Conservation (phyloP, 352 stramenopile genomes). For the Globisporangium spinosum region DNA sequence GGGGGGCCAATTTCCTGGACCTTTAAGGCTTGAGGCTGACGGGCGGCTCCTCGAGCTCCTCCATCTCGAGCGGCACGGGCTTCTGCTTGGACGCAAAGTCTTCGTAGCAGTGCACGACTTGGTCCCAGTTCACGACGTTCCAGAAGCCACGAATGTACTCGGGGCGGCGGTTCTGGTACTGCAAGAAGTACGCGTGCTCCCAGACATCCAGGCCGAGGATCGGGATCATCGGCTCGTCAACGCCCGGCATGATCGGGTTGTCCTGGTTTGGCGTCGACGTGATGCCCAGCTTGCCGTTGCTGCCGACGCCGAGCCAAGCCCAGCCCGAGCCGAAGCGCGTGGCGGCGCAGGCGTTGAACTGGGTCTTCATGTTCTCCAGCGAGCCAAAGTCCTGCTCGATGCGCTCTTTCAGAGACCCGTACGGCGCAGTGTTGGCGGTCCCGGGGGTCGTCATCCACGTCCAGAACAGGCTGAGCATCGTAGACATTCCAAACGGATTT, state of each 20-base stretch:
- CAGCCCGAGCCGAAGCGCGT: slow-evolving; percentile 63
- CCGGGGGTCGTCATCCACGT: slow-evolving; percentile 58
- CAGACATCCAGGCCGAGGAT: slow-evolving; percentile 95
- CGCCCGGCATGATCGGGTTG: slow-evolving; percentile 82
- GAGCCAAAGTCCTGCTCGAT: slow-evolving; percentile 71
- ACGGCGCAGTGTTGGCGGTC: slow-evolving; percentile 34
- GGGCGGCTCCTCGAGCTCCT: slow-evolving; percentile 32
- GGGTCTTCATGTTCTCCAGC: slow-evolving; percentile 52
- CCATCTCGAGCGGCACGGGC: slow-evolving; percentile 25
- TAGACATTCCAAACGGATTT: background rate
- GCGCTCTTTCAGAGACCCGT: slow-evolving; percentile 34
- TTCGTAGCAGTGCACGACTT: slow-evolving; percentile 59
- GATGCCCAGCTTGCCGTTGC: slow-evolving; percentile 90
- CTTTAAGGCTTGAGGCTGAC: slow-evolving; percentile 6
- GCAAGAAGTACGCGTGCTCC: slow-evolving; percentile 94
- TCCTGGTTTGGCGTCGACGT: slow-evolving; percentile 96
- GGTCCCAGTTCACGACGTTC: slow-evolving; percentile 88
- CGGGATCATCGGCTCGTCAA: slow-evolving; percentile 81
- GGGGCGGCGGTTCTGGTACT: slow-evolving; percentile 88
- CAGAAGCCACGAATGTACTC: slow-evolving; percentile 91
- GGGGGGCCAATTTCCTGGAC: background rate
- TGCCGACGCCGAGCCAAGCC: slow-evolving; percentile 44
- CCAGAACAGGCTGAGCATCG: slow-evolving; percentile 57
- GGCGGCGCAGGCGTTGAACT: slow-evolving; percentile 55
- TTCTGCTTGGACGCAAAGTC: slow-evolving; percentile 44